phyloP scores from a whole-genome alignment of 2,329 filamentous ascomycete genomes.

The Clarireedia paspali region DNA sequence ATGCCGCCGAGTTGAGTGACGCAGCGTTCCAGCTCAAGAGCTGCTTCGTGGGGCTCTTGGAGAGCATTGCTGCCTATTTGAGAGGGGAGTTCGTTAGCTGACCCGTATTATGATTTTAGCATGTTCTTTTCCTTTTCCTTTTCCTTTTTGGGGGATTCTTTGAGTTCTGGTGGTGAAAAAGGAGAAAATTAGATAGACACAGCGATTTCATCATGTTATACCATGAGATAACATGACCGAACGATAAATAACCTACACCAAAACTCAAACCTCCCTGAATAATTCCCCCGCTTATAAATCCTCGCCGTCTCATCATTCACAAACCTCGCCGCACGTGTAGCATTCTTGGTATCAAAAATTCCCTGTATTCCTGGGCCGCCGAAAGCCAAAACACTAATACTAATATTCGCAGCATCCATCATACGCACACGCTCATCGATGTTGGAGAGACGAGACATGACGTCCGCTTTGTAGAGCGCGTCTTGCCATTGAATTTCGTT shows the following conservation, averaged over 20 bases:
- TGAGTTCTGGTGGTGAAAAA: too few species aligned
- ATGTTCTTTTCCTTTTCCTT: too few species aligned
- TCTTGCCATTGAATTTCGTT: not conserved
- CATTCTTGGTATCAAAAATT: slow-evolving; percentile 15
- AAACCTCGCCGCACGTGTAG: slow-evolving; percentile 9
- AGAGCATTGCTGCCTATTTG: slow-evolving; percentile 10
- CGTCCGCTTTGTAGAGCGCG: not conserved
- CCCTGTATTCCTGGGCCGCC: slow-evolving; percentile 18
- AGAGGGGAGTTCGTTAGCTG: not conserved
- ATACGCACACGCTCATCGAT: slow-evolving; percentile 8
- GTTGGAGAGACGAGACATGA: not conserved
- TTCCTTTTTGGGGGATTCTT: too few species aligned
- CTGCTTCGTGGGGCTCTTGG: slow-evolving; percentile 16
- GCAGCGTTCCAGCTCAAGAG: slow-evolving; percentile 17
- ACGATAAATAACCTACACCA: slow-evolving; percentile 11
- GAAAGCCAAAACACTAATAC: slow-evolving; percentile 10
- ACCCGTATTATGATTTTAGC: too few species aligned
- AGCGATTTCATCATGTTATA: too few species aligned
- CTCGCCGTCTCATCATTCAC: slow-evolving; percentile 16
- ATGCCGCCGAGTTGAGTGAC: slow-evolving; percentile 34
- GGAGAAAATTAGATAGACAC: too few species aligned
- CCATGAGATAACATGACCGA: too few species aligned
- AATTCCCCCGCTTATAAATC: slow-evolving; percentile 14
- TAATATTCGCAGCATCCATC: slow-evolving; percentile 18
- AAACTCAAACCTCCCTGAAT: slow-evolving; percentile 17